A percentile compares a stretch with the other conserved stretches of the same genome.
Evolutionary conservation across 2,329 filamentous ascomycete species (phyloP).

Genomic region (Xylaria sp.): DNA sequence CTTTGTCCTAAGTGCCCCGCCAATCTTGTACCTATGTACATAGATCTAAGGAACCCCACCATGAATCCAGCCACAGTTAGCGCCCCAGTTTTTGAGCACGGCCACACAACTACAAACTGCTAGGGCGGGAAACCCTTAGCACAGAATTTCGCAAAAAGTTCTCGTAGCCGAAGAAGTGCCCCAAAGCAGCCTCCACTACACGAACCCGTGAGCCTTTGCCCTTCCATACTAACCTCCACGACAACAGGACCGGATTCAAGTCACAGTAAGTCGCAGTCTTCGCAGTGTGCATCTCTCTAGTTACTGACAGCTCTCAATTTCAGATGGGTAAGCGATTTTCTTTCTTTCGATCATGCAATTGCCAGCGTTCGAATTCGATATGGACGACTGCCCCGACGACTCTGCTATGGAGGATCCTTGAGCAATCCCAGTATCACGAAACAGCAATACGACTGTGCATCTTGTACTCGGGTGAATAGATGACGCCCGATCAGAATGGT

Average conservation of each 20-base stretch:
- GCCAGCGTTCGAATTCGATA: conserved; percentile 17
- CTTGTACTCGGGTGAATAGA: background rate
- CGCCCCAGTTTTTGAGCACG: conserved; percentile 25
- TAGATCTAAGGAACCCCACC: too few species aligned
- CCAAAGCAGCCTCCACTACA: conserved; percentile 42
- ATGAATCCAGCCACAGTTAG: conserved; percentile 21
- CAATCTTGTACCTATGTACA: conserved; percentile 1
- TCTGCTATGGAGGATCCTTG: background rate
- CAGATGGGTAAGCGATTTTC: conserved; percentile 48
- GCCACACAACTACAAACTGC: conserved; percentile 38
- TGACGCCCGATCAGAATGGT: background rate
- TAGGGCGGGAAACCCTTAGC: conserved; percentile 50
- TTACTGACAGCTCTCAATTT: conserved; percentile 40
- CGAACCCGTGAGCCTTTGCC: conserved; percentile 40
- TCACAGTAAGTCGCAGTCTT: conserved; percentile 58
- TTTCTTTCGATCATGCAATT: conserved; percentile 38
- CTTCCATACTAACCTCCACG: conserved; percentile 49
- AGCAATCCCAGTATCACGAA: background rate
- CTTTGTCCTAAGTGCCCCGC: background rate
- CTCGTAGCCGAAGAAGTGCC: conserved; percentile 43
- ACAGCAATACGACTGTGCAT: background rate
- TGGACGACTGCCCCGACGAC: conserved; percentile 15
- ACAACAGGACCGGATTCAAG: conserved; percentile 55
- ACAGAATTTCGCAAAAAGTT: conserved; percentile 47
- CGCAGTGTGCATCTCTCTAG: background rate